A percentile compares a stretch with the other conserved stretches of the same genome.
These are phyloP conservation scores for Marchantia polymorpha DNA, from an alignment of 225 moss, liverwort and hornwort species.

Conservation along the genomic window DNA sequence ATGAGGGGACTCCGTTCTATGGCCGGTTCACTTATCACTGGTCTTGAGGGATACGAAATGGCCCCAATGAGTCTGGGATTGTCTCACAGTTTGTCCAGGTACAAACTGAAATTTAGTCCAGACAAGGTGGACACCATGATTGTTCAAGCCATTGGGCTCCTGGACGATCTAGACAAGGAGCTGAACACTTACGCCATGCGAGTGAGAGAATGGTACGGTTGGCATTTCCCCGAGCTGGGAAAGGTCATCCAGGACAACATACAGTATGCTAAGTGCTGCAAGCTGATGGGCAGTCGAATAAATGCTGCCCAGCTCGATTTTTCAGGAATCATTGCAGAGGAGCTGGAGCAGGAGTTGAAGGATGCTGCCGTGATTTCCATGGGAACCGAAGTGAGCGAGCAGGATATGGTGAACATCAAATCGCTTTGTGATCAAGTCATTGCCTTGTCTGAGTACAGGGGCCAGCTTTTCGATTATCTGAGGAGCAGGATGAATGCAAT, in stretches of 20 bases:
- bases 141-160: conserved; percentile 79
- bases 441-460: conserved; percentile 65
- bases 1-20: conserved; percentile 81
- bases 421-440: conserved; percentile 84
- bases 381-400: conserved; percentile 88
- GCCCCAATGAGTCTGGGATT: conserved; percentile 87
- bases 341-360: conserved; percentile 80
- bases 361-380: conserved; percentile 80
- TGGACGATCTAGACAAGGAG: conserved; percentile 92
- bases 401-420: conserved; percentile 83
- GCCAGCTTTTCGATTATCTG: conserved; percentile 75
- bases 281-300: conserved; percentile 68
- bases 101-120: conserved; percentile 87
- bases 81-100: conserved; percentile 83
- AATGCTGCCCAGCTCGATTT: conserved; percentile 72
- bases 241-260: conserved; percentile 81
- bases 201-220: conserved; percentile 91
- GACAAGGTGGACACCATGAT: conserved; percentile 98
- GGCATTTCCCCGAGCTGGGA: conserved; percentile 85
- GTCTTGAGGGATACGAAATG: conserved; percentile 74
- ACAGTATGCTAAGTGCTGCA: conserved; percentile 66
- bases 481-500: conserved; percentile 84
- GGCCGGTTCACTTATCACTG: conserved; percentile 71
- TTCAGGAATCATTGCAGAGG: conserved; percentile 66
- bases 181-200: conserved; percentile 91